A percentile compares a stretch with the other conserved stretches of the same genome.
Evolutionary conservation across 148 eudicot genomes (phyloP).

Genomic region (Selenicereus undatus): DNA sequence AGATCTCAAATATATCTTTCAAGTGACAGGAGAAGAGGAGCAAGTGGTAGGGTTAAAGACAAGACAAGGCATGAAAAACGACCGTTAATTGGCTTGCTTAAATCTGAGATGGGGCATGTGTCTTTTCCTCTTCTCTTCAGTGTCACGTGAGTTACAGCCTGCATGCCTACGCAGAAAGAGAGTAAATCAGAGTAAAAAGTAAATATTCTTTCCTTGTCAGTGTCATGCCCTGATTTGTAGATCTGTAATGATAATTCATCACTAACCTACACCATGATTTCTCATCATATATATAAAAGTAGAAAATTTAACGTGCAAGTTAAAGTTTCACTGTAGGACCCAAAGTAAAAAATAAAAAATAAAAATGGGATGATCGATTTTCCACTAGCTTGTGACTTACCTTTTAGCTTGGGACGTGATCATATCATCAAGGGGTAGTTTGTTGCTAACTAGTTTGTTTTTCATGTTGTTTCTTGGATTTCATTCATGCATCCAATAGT

Average conservation of each 20-base stretch:
- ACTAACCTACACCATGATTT: not conserved
- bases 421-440: too few relatives aligned
- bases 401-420: too few relatives aligned
- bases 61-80: not conserved
- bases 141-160: constrained; percentile 29
- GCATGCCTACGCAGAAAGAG: not conserved
- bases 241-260: not conserved
- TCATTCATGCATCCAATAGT: too few relatives aligned
- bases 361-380: too few relatives aligned
- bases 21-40: too few relatives aligned
- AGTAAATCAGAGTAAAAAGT: constrained; percentile 9
- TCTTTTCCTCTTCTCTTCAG: not conserved
- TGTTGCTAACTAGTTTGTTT: too few relatives aligned
- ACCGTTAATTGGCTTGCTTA: constrained; percentile 14
- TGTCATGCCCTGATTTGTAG: not conserved
- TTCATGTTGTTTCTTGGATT: too few relatives aligned
- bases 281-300: not conserved
- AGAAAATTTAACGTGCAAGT: constrained; percentile 7
- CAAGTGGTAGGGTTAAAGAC: too few relatives aligned
- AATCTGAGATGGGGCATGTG: constrained; percentile 1
- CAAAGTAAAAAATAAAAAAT: too few relatives aligned
- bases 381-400: too few relatives aligned
- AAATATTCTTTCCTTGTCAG: constrained; percentile 18
- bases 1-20: too few relatives aligned
- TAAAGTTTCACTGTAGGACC: not conserved